Conservation (phyloP, 768 basidiomycete species). For the Tulasnella sp. region DNA sequence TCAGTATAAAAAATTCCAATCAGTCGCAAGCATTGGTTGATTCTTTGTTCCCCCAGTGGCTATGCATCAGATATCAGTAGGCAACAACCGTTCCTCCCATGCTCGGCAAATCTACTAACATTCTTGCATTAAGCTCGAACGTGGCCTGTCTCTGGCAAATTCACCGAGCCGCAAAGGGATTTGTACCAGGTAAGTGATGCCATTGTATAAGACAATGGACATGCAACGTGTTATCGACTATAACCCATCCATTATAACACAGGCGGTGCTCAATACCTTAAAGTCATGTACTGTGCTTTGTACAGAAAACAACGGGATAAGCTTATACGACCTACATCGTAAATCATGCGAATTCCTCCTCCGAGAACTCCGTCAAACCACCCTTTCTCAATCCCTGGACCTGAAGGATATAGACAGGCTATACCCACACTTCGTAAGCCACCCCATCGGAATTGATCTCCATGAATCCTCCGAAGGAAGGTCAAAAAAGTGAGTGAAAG, state of each 20-base stretch:
- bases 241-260: too few species aligned
- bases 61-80: slow-evolving; percentile 91
- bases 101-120: slow-evolving; percentile 6
- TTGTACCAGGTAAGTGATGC: slow-evolving; percentile 60
- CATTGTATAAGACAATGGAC: slow-evolving; percentile 58
- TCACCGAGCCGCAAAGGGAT: slow-evolving; percentile 66
- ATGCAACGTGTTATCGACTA: slow-evolving; percentile 48
- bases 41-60: slow-evolving; percentile 36
- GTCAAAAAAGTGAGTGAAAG: background rate
- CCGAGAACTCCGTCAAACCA: slow-evolving; percentile 63
- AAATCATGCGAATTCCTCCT: slow-evolving; percentile 53
- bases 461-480: slow-evolving; percentile 50
- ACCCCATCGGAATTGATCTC: slow-evolving; percentile 87
- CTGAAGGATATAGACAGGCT: slow-evolving; percentile 60
- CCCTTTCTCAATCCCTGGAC: slow-evolving; percentile 33
- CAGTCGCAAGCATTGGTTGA: background rate
- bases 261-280: slow-evolving; percentile 29
- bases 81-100: slow-evolving; percentile 17
- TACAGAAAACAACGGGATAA: slow-evolving; percentile 36
- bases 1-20: slow-evolving; percentile 25
- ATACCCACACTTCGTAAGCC: slow-evolving; percentile 88
- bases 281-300: slow-evolving; percentile 28
- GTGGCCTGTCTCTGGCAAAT: slow-evolving; percentile 72
- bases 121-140: slow-evolving; percentile 50
- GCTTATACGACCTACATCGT: slow-evolving; percentile 65